Evolutionary conservation across 2,329 filamentous ascomycete genomes (phyloP), one percentile per base, ranked within the genome.

Genomic region (Colletotrichum sp.): DNA sequence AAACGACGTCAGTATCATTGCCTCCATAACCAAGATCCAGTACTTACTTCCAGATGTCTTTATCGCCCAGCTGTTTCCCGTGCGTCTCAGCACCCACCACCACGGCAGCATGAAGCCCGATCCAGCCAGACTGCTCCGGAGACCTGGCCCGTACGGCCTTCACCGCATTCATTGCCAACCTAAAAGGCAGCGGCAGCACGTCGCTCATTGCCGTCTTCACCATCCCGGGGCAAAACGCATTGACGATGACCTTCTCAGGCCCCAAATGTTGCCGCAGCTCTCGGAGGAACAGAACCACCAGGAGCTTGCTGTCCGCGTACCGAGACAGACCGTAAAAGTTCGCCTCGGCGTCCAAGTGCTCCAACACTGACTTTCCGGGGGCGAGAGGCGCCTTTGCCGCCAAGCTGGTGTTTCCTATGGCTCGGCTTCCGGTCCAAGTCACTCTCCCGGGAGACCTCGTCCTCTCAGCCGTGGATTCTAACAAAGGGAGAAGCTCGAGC

Each of bases 401-500:
- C 34, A 70, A 28, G 6, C 28, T 64, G n/a, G 67, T 70, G 24
- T 64, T 52, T n/a, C 6, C n/a, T 18, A 64, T 52, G 24, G 28
- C 36, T 16, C 67, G 67, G 36, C 67, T 70, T 15, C 67, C 67
- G 8, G 56, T 64, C 67, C 67, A 70, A 4, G 67, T 26, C 8
- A 70, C 13, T 24, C 67, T 32, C 3, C 67, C 36, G 15, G 26
- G 26, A 5, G 30, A 1, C 1, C 67, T 26, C 8, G 56, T 64
- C 36, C 36, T 13, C 8, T 34, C 16, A 8, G 56, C 56, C 26
- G 67, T 79, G 5, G 67, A 34, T 10, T 81, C 72, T 1, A 81
- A 68, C 1, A 65, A 8, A 0, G 79, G 78, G 0, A 80, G 56
- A 1, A 82, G 66, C 5, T 75, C 30, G 8, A 82, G 36, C 0